Base-by-base conservation (phyloP, 1,284 basidiomycete species). In the Cryptococcus wingfieldii region DNA sequence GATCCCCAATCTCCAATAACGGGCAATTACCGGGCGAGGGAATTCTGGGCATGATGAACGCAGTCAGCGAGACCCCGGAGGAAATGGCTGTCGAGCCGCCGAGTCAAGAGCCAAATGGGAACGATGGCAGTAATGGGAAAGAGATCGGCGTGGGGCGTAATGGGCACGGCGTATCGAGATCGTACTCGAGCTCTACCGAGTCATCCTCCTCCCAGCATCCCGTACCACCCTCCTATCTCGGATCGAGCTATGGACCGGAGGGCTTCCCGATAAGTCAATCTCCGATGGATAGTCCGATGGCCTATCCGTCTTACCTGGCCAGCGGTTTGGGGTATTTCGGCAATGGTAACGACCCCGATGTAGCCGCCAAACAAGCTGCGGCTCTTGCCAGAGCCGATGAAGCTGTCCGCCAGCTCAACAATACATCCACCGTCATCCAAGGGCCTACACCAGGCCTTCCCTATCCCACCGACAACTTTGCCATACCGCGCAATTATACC, bases 201-300 rank as follows among this genome's bases (percentile, higher is more conserved):
- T 66, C 67, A 10, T 67, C 65, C 16, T 61, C 59, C 19, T 59
- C 59, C 14, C 55, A 59, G 28, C 60, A 60, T 50, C 63, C 63
- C 19, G 28, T 52, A 16, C 50, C 51, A 23, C 66, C 66, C 1
- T 56, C 64, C 1, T 60, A 62, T 39, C 60, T 75, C 25, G 71
- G 73, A 18, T 70, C 70, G 9, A 69, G 67, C 54, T 75, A 75
- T 55, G 71, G 70, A 44, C 62, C 67, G 25, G 73, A 75, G 28
- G 73, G 73, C 0, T 75, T 72, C 51, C 67, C 69, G 2, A 61
- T 59, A 37, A 60, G 43, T 38, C 41, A 50, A 47, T 61, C 60
- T 16, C 58, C 58, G 10, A 54, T 56, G 16, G 50, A 52, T 18
- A 59, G 55, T 27, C 55, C 58, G 0, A 31, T 53, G 9, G 19